phyloP scores from a whole-genome alignment of 179 eudicot genomes.

The Vitellaria paradoxa region DNA sequence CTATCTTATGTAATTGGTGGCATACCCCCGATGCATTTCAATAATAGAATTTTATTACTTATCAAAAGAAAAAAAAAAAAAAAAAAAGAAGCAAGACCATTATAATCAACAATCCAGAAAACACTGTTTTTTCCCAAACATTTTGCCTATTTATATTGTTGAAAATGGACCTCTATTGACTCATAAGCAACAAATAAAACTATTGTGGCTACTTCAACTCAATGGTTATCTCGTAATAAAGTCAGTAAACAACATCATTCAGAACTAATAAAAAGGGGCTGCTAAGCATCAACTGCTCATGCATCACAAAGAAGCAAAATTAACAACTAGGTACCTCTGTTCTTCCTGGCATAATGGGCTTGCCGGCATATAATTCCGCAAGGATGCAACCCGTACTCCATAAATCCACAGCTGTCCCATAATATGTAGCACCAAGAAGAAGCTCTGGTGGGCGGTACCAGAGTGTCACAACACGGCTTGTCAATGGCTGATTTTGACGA shows the following conservation, averaged over 20 bases:
- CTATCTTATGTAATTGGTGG: too few species aligned
- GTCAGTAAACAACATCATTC: background rate
- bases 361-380: conserved; percentile 41
- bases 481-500: conserved; percentile 27
- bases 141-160: background rate
- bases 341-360: conserved; percentile 50
- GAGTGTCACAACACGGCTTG: conserved; percentile 42
- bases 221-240: background rate
- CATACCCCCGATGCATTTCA: too few species aligned
- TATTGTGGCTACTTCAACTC: background rate
- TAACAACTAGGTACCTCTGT: conserved; percentile 27
- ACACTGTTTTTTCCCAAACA: background rate
- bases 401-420: conserved; percentile 36
- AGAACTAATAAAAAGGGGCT: conserved; percentile 1
- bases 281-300: background rate
- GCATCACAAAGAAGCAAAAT: background rate
- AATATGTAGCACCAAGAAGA: conserved; percentile 40
- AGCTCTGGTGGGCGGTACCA: conserved; percentile 47
- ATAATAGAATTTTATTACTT: too few species aligned
- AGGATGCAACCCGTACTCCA: conserved; percentile 46
- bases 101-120: background rate
- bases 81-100: too few species aligned
- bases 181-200: background rate
- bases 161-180: background rate
- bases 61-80: too few species aligned